Conservation (phyloP, 768 basidiomycete genomes). For the Tremella fuciformis region DNA sequence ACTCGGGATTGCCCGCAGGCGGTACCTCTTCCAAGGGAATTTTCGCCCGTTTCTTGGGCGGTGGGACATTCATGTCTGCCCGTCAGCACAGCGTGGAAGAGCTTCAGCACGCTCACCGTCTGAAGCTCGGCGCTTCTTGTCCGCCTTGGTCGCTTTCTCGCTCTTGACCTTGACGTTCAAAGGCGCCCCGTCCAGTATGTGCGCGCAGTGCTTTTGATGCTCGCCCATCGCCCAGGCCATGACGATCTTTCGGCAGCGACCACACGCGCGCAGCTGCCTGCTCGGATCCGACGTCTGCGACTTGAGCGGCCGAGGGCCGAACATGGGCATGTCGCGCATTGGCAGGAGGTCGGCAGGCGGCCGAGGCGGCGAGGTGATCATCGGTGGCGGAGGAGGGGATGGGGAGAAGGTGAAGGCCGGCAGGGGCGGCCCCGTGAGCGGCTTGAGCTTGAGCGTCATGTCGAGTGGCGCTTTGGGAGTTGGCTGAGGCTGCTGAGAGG, state of each 20-base stretch:
- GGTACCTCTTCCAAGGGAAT: conserved; percentile 14
- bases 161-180: conserved; percentile 47
- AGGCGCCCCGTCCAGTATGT: conserved; percentile 38
- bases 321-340: conserved; percentile 82
- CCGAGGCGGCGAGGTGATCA: conserved; percentile 53
- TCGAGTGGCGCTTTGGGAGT: background rate
- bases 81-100: conserved; percentile 51
- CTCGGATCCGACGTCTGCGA: conserved; percentile 15
- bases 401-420: conserved; percentile 38
- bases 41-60: conserved; percentile 53
- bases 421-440: conserved; percentile 16
- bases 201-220: conserved; percentile 57
- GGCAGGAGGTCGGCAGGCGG: conserved; percentile 83
- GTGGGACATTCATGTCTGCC: conserved; percentile 7
- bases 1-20: conserved; percentile 10
- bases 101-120: conserved; percentile 32
- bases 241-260: conserved; percentile 75
- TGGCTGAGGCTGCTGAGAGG: no score
- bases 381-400: conserved; percentile 23
- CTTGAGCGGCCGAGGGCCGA: conserved; percentile 65
- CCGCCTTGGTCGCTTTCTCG: conserved; percentile 63
- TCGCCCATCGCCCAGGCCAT: conserved; percentile 71
- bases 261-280: conserved; percentile 64
- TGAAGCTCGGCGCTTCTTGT: conserved; percentile 35
- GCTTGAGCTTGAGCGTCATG: conserved; percentile 32